Evolutionary conservation across 371 early-diverging fungal species (phyloP).

Genomic region (Paramicrosporidium saccamoebae): DNA sequence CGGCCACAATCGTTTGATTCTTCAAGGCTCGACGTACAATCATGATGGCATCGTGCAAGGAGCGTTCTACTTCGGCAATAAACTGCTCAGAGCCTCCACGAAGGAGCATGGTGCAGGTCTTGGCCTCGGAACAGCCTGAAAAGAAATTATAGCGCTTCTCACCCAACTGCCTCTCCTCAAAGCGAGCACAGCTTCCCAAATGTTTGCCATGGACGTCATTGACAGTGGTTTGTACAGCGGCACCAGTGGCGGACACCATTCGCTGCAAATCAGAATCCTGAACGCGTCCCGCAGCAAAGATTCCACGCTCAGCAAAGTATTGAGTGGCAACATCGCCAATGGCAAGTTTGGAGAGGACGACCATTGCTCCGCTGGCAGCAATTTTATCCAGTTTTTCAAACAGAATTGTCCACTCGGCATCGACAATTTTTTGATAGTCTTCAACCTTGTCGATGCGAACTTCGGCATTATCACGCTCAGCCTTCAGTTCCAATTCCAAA

Average conservation of each 20-base stretch:
- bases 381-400: slow-evolving; percentile 94
- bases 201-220: slow-evolving; percentile 46
- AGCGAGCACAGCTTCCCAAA: slow-evolving; percentile 57
- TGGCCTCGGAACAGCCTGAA: slow-evolving; percentile 49
- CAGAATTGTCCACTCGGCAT: slow-evolving; percentile 98
- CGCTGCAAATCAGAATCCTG: slow-evolving; percentile 68
- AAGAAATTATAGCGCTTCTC: slow-evolving; percentile 93
- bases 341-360: slow-evolving; percentile 90
- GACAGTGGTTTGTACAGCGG: slow-evolving; percentile 62
- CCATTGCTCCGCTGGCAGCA: slow-evolving; percentile 88
- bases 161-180: slow-evolving; percentile 96
- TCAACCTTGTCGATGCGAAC: slow-evolving; percentile 77
- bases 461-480: slow-evolving; percentile 99
- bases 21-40: slow-evolving; percentile 86
- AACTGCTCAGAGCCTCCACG: slow-evolving; percentile 98
- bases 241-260: slow-evolving; percentile 83
- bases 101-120: slow-evolving; percentile 84
- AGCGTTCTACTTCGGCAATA: slow-evolving; percentile 96
- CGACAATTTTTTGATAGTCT: slow-evolving; percentile 96
- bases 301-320: slow-evolving; percentile 97
- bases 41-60: slow-evolving; percentile 96
- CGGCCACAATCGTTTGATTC: slow-evolving; percentile 77
- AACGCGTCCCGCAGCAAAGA: slow-evolving; percentile 98
- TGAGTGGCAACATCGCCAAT: slow-evolving; percentile 99
- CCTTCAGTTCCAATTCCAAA: slow-evolving; percentile 97